Evolutionary conservation across 176 grass and related monocot genomes (phyloP).

Genomic region (Carex myosuroides): DNA sequence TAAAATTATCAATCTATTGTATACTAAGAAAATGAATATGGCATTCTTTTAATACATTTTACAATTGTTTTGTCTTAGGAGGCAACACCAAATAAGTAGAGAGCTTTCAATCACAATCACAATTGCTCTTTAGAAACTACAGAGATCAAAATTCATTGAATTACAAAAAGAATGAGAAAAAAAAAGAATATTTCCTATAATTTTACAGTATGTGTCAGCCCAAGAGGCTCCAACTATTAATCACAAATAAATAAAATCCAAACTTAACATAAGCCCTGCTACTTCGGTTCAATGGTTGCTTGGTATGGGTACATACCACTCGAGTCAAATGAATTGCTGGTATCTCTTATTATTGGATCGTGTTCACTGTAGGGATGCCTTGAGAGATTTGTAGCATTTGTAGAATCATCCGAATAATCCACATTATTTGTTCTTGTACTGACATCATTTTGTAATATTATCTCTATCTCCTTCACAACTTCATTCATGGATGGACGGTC

Average conservation of each 20-base stretch:
- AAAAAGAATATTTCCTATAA: neutral
- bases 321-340: constrained; percentile 6
- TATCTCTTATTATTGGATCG: constrained; percentile 20
- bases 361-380: constrained; percentile 10
- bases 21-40: neutral
- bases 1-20: neutral
- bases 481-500: constrained; percentile 56
- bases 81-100: neutral
- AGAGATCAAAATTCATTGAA: neutral
- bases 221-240: neutral
- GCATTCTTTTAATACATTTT: neutral
- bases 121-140: neutral
- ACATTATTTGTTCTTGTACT: neutral
- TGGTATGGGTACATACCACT: constrained; percentile 16
- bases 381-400: neutral
- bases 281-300: constrained; percentile 14
- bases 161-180: neutral
- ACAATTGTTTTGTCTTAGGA: neutral
- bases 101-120: neutral
- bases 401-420: neutral
- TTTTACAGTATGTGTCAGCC: neutral
- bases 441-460: constrained; percentile 32
- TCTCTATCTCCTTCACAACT: constrained; percentile 77
- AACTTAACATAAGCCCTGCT: neutral
- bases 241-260: constrained; percentile 10